These are phyloP conservation scores for Boletus sp. DNA, from an alignment of 768 basidiomycete species.

Conservation along the genomic window DNA sequence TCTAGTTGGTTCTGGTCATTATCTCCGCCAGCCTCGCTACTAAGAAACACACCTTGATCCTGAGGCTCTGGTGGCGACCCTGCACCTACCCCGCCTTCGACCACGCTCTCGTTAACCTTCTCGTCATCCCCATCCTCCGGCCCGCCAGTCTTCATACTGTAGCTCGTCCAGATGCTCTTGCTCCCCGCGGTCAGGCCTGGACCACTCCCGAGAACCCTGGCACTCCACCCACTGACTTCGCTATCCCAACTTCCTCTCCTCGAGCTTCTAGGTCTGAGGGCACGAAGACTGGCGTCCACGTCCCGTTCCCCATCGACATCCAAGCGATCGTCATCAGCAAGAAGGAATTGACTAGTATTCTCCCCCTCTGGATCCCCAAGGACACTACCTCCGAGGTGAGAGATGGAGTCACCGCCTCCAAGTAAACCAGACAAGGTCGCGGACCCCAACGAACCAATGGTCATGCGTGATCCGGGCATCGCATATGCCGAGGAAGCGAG, in stretches of 20 bases:
- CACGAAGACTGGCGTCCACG: constrained; percentile 84
- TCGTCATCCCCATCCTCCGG: constrained; percentile 42
- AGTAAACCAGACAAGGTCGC: constrained; percentile 49
- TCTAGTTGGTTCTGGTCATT: constrained; percentile 6
- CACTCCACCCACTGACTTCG: constrained; percentile 86
- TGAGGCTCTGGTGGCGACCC: constrained; percentile 8
- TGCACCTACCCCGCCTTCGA: constrained; percentile 12
- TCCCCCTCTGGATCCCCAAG: constrained; percentile 53
- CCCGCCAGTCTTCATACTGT: constrained; percentile 57
- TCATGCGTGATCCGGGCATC: constrained; percentile 54
- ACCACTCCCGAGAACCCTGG: constrained; percentile 50
- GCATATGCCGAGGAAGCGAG: constrained; percentile 93
- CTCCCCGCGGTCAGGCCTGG: constrained; percentile 48
- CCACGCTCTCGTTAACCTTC: constrained; percentile 20
- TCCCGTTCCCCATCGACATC: constrained; percentile 56
- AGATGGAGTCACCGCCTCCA: constrained; percentile 59
- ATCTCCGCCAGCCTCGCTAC: constrained; percentile 2
- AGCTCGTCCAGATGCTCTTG: constrained; percentile 59
- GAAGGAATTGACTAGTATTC: constrained; percentile 63
- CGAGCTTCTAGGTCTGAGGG: constrained; percentile 83
- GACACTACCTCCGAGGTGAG: constrained; percentile 67
- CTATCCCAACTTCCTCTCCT: constrained; percentile 92
- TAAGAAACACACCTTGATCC: constrained; percentile 5
- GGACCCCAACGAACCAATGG: constrained; percentile 44
- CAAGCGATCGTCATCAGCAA: constrained; percentile 64